phyloP scores from a whole-genome alignment of 805 yeast species.

The Wickerhamiella sergipiensis region DNA sequence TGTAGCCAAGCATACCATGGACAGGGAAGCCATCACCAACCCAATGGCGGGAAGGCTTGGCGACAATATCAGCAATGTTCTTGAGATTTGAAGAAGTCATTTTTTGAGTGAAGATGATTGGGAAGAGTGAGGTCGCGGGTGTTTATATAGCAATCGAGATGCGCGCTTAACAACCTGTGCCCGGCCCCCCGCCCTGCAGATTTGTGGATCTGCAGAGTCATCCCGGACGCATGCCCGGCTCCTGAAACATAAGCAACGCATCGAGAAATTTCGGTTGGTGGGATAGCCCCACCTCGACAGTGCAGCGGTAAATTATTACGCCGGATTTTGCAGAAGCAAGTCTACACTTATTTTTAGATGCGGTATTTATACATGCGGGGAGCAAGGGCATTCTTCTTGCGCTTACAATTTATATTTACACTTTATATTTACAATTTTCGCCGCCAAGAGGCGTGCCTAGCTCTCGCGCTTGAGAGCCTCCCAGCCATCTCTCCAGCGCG shows the following conservation, averaged over 20 bases:
- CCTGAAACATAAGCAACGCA: not conserved
- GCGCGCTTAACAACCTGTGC: not conserved
- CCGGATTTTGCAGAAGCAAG: too few species aligned
- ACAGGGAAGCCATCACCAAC: conserved; percentile 11
- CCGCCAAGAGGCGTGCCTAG: not conserved
- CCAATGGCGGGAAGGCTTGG: conserved; percentile 23
- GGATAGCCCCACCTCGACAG: too few species aligned
- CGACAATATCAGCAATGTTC: not conserved
- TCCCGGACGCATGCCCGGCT: not conserved
- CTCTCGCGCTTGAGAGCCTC: conserved; percentile 28
- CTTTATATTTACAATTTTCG: too few species aligned
- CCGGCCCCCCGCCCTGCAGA: not conserved
- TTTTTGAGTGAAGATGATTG: not conserved
- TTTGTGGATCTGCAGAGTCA: not conserved
- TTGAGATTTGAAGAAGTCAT: not conserved
- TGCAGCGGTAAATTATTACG: too few species aligned
- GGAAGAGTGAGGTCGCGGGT: not conserved
- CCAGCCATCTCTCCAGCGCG: conserved; percentile 96
- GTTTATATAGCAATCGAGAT: not conserved
- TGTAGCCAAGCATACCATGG: conserved; percentile 6
- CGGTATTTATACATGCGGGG: too few species aligned
- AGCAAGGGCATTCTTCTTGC: too few species aligned
- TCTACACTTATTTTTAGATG: too few species aligned
- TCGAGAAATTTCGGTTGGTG: not conserved
- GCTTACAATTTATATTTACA: too few species aligned